Conservation (phyloP, 73 alveolate genomes). For the Halteria grandinella region DNA sequence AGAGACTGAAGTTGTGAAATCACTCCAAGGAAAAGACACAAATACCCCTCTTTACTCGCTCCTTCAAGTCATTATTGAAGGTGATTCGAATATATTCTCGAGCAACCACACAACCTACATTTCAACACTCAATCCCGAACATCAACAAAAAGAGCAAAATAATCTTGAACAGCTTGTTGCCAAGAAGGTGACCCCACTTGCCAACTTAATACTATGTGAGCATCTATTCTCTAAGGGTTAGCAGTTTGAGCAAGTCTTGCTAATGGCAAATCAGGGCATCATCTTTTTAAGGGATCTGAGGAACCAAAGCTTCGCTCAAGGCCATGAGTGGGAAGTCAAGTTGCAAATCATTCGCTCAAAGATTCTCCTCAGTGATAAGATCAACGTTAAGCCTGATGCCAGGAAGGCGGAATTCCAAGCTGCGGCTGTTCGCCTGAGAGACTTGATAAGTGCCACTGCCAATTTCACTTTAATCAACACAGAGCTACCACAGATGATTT, state of each 20-base stretch:
- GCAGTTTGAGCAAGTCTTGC: too few relatives aligned
- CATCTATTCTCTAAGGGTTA: too few relatives aligned
- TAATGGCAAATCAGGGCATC: not conserved
- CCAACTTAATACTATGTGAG: not conserved
- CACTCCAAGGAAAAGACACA: not conserved
- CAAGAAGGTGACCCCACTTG: not conserved
- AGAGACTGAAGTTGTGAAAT: not conserved
- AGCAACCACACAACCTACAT: not conserved
- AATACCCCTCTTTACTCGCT: not conserved
- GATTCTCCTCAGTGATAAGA: not conserved
- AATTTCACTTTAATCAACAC: not conserved
- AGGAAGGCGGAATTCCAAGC: not conserved
- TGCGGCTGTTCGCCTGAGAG: not conserved
- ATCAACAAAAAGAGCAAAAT: not conserved
- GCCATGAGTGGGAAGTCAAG: not conserved
- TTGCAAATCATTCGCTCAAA: not conserved
- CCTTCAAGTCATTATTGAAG: not conserved
- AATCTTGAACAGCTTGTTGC: not conserved
- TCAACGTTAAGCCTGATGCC: not conserved
- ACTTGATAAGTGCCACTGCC: not conserved
- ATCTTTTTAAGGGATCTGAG: constrained; percentile 1
- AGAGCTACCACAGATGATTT: not conserved
- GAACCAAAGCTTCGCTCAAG: not conserved
- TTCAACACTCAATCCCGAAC: not conserved
- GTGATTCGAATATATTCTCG: not conserved